A percentile compares a stretch with the other conserved stretches of the same genome.
These are phyloP conservation scores for Lithospermum erythrorhizon DNA, from an alignment of 257 asterid genomes.

Conservation along the genomic window DNA sequence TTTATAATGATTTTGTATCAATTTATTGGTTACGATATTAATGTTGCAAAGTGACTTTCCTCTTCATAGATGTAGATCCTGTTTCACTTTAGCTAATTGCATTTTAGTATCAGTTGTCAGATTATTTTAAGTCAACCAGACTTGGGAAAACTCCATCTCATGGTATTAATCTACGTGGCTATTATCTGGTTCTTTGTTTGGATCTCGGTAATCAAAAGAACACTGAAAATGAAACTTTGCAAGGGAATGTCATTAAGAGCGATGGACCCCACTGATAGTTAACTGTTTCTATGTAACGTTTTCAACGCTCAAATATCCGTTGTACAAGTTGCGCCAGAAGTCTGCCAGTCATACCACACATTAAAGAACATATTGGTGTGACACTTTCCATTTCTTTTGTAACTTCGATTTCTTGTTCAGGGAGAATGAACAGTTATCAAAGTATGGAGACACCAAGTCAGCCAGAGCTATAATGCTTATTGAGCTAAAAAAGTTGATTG, in stretches of 20 bases:
- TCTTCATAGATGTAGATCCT: neutral
- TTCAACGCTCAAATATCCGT: neutral
- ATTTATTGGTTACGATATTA: neutral
- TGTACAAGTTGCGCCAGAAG: neutral
- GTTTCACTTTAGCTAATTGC: neutral
- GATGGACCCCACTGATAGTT: neutral
- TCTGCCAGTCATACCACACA: too few relatives aligned
- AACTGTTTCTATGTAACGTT: neutral
- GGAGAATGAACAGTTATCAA: constrained; percentile 2
- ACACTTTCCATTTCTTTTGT: neutral
- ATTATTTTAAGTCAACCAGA: too few relatives aligned
- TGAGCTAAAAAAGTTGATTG: constrained; percentile 5
- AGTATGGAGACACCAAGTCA: neutral
- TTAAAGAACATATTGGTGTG: neutral
- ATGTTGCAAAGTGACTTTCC: neutral
- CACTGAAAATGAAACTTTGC: neutral
- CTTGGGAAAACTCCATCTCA: too few relatives aligned
- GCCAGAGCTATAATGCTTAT: constrained; percentile 1
- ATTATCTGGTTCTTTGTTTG: neutral
- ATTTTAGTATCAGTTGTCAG: too few relatives aligned
- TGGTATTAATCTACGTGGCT: neutral
- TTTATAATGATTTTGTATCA: too few relatives aligned
- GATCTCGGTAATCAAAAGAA: neutral
- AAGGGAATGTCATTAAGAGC: neutral
- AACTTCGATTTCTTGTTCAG: neutral